Evolutionary conservation across 169 alveolate genomes (phyloP), one percentile per base, ranked within the genome.

Genomic region (Cryptosporidium parvum): DNA sequence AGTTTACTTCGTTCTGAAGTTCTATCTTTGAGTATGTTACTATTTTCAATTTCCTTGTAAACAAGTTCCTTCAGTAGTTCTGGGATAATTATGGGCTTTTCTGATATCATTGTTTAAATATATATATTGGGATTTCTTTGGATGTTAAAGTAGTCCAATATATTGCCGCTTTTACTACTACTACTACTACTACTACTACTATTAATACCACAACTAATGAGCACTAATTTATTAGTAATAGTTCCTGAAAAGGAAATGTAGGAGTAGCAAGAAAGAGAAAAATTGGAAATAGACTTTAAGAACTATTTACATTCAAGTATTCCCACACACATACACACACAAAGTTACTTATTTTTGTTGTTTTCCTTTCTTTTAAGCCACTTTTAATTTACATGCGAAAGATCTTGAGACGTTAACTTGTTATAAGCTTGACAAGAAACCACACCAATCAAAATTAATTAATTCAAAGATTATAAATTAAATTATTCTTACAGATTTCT

Each of bases 31-130:
- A 29, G 29, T 9, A 37, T 44, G 23, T 37, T 21, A 42, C 56
- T 59, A 14, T 16, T 65, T 31, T 59, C 80, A 44, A 80, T 48
- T 44, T 44, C 70, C 56, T 58, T 37, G 73, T 80, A 48, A 18
- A 80, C 89, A 23, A 80, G 75, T 37, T 80, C 89, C 44, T 80
- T 80, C 18, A 80, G 67, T 6, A 80, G 68, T 42, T 80, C 89
- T 29, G 89, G 89, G 39, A 80, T 80, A 8, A 80, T 80, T 2
- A 65, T 80, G 3, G 89, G 89, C n/a, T 42, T 80, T 42, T 80
- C 70, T 3, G 61, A 62, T 21, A 26, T 23, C 58, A 29, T 52
- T 37, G 33, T 56, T 14, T 21, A 31, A 31, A 31, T 31, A 31
- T 39, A 39, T 12, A 23, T 44, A 6, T 51, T 48, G 29, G 44